Percentiles rank a stretch among this genome's conserved stretches.
Evolutionary conservation across 2,329 filamentous ascomycete species (phyloP).

Genomic region (Eutypa lata): DNA sequence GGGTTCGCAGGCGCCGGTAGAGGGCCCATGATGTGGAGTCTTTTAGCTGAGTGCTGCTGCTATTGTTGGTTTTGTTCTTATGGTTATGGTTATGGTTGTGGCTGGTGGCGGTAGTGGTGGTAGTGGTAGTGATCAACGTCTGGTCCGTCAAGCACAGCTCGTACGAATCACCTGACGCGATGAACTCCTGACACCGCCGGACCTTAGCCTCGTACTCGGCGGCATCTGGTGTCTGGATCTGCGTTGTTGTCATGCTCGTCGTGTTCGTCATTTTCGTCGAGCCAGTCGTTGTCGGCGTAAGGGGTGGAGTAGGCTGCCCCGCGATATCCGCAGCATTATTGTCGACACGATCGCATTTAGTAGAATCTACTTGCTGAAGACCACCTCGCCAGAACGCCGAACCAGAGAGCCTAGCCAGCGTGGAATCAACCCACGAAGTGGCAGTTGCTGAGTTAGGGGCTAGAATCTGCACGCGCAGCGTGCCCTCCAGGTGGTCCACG

Average conservation of each 20-base stretch:
- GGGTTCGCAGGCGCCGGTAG: constrained; percentile 65
- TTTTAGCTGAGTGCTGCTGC: neutral
- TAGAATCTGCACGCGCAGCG: constrained; percentile 67
- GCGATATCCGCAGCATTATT: neutral
- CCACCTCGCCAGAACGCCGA: constrained; percentile 32
- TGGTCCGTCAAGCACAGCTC: constrained; percentile 81
- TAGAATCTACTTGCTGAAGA: constrained; percentile 15
- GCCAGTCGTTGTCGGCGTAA: constrained; percentile 19
- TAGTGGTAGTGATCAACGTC: constrained; percentile 53
- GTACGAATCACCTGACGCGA: constrained; percentile 78
- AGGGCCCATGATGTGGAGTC: constrained; percentile 58
- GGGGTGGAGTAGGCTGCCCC: constrained; percentile 25
- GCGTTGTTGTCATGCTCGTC: constrained; percentile 9
- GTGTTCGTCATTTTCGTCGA: constrained; percentile 10
- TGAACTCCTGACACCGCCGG: constrained; percentile 64
- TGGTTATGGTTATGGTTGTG: constrained; percentile 42
- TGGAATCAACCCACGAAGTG: constrained; percentile 45
- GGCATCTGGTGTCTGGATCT: constrained; percentile 39
- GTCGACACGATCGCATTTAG: constrained; percentile 9
- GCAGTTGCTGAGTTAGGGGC: constrained; percentile 30
- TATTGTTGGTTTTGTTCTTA: constrained; percentile 35
- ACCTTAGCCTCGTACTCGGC: constrained; percentile 64
- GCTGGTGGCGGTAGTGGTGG: constrained; percentile 37
- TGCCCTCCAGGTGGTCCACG: constrained; percentile 64
- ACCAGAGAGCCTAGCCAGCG: constrained; percentile 26